Conservation (phyloP, 148 eudicot genomes). For the Beta vulgaris region DNA sequence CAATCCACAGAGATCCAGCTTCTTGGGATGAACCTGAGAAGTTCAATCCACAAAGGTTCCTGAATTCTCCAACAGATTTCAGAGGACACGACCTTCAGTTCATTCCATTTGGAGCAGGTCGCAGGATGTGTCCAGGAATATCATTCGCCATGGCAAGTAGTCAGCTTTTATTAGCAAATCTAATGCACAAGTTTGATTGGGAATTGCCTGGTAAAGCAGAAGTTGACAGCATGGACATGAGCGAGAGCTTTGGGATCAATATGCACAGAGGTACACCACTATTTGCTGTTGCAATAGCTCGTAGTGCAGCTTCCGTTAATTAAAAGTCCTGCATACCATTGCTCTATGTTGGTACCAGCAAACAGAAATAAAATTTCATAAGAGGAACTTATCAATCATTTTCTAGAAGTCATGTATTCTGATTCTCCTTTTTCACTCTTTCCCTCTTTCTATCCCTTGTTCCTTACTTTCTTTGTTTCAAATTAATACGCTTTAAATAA, state of each 20-base stretch:
- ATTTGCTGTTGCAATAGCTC: constrained; percentile 23
- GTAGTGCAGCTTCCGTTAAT: too few relatives aligned
- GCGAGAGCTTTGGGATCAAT: constrained; percentile 25
- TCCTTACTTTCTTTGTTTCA: not conserved
- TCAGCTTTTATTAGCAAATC: constrained; percentile 34
- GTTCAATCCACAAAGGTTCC: constrained; percentile 34
- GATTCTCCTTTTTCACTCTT: not conserved
- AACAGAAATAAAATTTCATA: not conserved
- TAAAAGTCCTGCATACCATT: not conserved
- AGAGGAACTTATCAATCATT: not conserved
- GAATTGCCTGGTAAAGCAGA: constrained; percentile 24
- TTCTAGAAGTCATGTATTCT: not conserved
- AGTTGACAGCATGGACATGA: constrained; percentile 24
- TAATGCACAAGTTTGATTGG: constrained; percentile 36
- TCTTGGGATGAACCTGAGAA: constrained; percentile 38
- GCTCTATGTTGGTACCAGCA: not conserved
- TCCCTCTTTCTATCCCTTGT: not conserved
- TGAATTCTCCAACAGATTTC: constrained; percentile 29
- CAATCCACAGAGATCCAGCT: constrained; percentile 33
- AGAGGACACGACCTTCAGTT: constrained; percentile 33
- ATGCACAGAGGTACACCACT: constrained; percentile 29
- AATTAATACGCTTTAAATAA: not conserved
- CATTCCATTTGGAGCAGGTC: constrained; percentile 41
- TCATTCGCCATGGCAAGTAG: constrained; percentile 29
- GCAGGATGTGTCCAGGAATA: constrained; percentile 39